Conservation (phyloP, 352 stramenopile genomes). For the Phytophthora pistaciae region DNA sequence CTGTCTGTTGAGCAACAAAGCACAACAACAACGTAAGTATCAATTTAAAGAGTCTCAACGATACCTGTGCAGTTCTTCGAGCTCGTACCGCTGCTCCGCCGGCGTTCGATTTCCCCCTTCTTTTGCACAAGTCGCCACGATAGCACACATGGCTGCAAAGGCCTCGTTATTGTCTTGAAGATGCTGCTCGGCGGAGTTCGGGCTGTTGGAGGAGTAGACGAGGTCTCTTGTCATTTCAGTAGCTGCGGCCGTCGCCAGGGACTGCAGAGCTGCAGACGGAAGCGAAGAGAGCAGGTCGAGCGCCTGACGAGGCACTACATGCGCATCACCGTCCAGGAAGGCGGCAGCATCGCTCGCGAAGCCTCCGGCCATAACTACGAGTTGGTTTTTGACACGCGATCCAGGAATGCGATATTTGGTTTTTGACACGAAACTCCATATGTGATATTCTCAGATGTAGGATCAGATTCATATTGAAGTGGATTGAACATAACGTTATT, state of each 20-base stretch:
- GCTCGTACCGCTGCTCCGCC: slow-evolving; percentile 29
- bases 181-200: slow-evolving; percentile 10
- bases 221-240: slow-evolving; percentile 29
- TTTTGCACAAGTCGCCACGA: slow-evolving; percentile 32
- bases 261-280: slow-evolving; percentile 24
- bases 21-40: background rate
- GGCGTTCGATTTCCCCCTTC: slow-evolving; percentile 18
- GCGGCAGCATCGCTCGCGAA: slow-evolving; percentile 8
- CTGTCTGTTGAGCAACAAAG: slow-evolving; percentile 19
- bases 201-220: background rate
- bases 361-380: slow-evolving; percentile 20
- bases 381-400: background rate
- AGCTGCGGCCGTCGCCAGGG: slow-evolving; percentile 30
- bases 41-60: slow-evolving; percentile 13
- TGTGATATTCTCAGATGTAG: slow-evolving; percentile 4
- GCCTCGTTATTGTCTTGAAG: slow-evolving; percentile 12
- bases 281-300: slow-evolving; percentile 19
- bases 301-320: slow-evolving; percentile 19
- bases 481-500: no score
- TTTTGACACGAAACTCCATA: slow-evolving; percentile 1
- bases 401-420: background rate
- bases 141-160: slow-evolving; percentile 41
- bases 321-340: slow-evolving; percentile 27
- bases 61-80: background rate
- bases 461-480: slow-evolving; percentile 5